A percentile compares a stretch with the other conserved stretches of the same genome.
Evolutionary conservation across 2,329 filamentous ascomycete species (phyloP).

Genomic region (Phialophora macrospora): DNA sequence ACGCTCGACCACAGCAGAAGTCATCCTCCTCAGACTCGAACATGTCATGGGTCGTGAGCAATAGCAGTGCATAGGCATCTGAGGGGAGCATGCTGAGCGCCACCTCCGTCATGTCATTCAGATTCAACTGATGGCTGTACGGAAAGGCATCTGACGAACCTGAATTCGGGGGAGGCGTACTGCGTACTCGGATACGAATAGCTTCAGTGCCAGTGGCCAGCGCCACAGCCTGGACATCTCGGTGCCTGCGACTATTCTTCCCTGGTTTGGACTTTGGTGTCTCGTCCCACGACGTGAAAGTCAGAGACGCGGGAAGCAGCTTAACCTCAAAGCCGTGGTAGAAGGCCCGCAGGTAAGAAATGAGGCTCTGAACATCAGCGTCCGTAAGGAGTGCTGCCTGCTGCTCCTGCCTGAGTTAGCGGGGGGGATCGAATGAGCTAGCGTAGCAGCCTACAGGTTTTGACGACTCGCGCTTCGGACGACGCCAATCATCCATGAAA

Average conservation of each 20-base stretch:
- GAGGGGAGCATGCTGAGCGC: conserved; percentile 59
- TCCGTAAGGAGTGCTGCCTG: not conserved
- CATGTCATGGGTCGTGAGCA: conserved; percentile 66
- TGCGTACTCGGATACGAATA: conserved; percentile 59
- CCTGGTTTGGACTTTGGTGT: conserved; percentile 28
- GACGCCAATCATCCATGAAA: conserved; percentile 1
- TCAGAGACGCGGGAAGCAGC: conserved; percentile 47
- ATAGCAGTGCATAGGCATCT: conserved; percentile 64
- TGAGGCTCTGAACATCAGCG: conserved; percentile 43
- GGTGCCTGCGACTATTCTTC: conserved; percentile 40
- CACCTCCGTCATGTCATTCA: conserved; percentile 65
- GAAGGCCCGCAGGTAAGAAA: conserved; percentile 54
- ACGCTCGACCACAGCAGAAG: conserved; percentile 70
- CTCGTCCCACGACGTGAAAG: conserved; percentile 55
- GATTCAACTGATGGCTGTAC: conserved; percentile 57
- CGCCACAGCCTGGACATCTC: conserved; percentile 47
- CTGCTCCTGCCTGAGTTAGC: conserved; percentile 46
- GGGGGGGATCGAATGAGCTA: conserved; percentile 27
- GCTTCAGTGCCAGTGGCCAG: conserved; percentile 48
- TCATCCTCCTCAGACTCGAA: conserved; percentile 69
- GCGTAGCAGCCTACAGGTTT: conserved; percentile 50
- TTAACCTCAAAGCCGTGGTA: conserved; percentile 62
- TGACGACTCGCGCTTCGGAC: conserved; percentile 48
- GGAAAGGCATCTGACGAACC: conserved; percentile 28
- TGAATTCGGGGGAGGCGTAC: conserved; percentile 49